These are phyloP conservation scores for Mychonastes homosphaera DNA, from an alignment of 139 green algal species.

Conservation along the genomic window DNA sequence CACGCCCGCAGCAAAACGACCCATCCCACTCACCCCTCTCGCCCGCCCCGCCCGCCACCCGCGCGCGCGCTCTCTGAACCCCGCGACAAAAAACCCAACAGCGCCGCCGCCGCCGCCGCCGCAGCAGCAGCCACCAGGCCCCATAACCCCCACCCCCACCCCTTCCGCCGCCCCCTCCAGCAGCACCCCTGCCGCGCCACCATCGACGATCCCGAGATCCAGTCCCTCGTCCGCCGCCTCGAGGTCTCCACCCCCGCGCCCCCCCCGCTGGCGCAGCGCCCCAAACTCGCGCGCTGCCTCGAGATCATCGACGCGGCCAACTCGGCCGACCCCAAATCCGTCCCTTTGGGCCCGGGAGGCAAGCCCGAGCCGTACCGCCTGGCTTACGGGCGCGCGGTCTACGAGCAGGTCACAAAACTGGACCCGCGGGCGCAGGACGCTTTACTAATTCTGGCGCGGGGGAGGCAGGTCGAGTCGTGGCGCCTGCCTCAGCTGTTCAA, in stretches of 20 bases:
- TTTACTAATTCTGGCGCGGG: conserved; percentile 32
- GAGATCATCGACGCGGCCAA: conserved; percentile 24
- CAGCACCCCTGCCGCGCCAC: conserved; percentile 17
- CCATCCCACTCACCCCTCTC: neutral
- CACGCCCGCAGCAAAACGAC: too few species aligned
- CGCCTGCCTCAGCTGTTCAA: conserved; percentile 32
- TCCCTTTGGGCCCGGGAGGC: conserved; percentile 3
- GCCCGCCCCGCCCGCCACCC: neutral
- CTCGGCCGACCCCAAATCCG: conserved; percentile 17
- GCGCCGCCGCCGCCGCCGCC: too few species aligned
- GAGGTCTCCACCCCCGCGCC: conserved; percentile 9
- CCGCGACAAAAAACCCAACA: too few species aligned
- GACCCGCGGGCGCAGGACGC: conserved; percentile 37
- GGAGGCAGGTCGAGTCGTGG: conserved; percentile 34
- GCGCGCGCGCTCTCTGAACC: too few species aligned
- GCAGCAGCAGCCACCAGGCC: too few species aligned
- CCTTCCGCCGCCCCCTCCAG: neutral
- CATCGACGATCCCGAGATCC: conserved; percentile 26
- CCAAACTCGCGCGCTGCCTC: conserved; percentile 10
- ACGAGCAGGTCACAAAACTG: conserved; percentile 26
- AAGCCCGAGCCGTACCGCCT: conserved; percentile 5
- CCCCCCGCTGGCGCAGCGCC: conserved; percentile 6
- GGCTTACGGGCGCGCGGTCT: conserved; percentile 16
- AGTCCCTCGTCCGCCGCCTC: conserved; percentile 22
- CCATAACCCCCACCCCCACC: too few species aligned